Evolutionary conservation across 2,329 filamentous ascomycete genomes (phyloP), one percentile per base, ranked within the genome.

Genomic region (Lojkania enalia): DNA sequence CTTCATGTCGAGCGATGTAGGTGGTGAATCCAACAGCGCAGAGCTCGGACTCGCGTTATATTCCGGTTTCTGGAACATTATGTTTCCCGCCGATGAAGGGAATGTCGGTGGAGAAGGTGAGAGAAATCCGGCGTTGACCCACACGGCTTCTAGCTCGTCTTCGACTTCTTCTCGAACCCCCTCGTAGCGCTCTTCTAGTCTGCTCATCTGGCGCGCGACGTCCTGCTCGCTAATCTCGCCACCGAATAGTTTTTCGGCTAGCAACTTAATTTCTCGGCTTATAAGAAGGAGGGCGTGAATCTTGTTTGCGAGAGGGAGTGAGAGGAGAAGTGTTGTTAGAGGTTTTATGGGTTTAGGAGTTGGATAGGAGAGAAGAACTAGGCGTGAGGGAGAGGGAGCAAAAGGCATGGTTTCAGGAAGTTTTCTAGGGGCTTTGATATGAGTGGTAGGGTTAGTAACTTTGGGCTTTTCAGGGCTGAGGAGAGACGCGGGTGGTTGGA

Each of bases 231-330:
- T 5, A 4, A 35, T n/a, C 3, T 21, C 9, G 9, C 23, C 36
- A 32, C 30, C 18, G 33, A 46, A 45, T 23, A 39, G 40, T 4
- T 25, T 16, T 12, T 39, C 41, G 3, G 37, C 33, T 11, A 55
- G 35, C 21, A 20, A 21, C 31, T 46, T 42, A 33, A 51, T 39
- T 31, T 48, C 41, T 29, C 43, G 46, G 16, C 29, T 37, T 18
- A 35, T 23, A 33, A 42, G 20, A 23, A 55, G 42, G 5, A 55
- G 44, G 7, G 15, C 11, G 31, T 44, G 23, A 36, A 55, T 50
- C 25, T 47, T 42, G 4, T 43, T 42, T 30, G 47, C 33, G 19
- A 52, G 47, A 4, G 35, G 32, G 11, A 39, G 20, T 11, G 49
- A 46, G 27, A 55, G 36, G 25, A 40, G 37, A 37, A 42, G 39